Evolutionary conservation across 2,329 filamentous ascomycete species (phyloP), one percentile per base, ranked within the genome.

Genomic region (Proliferodiscus dingleyae): DNA sequence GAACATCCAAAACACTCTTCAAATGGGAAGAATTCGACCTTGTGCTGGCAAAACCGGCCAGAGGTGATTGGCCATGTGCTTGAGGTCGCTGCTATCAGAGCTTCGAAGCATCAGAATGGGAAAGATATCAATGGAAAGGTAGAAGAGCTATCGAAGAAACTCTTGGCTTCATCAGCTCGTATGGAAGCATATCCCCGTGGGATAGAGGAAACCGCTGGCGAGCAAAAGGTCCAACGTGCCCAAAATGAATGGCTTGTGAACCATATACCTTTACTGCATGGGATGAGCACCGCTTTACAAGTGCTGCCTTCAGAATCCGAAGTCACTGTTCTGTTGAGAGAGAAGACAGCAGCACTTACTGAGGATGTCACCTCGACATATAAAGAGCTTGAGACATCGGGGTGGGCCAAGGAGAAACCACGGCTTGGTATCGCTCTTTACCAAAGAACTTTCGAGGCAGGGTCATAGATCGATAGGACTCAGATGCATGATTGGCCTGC

Each of bases 31-130:
- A 37, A 46, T 9, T 16, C 52, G 4, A 38, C 53, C 19, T 37
- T 54, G 5, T 66, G 73, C 42, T 62, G 67, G 9, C 66, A 68
- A 50, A 56, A 55, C 37, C 60, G 62, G 44, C 68, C 70, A 1
- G 64, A 67, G 19, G 5, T 33, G 9, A n/a, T 33, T 15, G 39
- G 28, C 8, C 58, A 66, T 2, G 48, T 73, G 15, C 58, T 75
- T 6, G 66, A 73, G 41, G 58, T 77, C 13, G 65, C 65, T 50
- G 69, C 71, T 21, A 65, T 68, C n/a, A 61, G 63, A 30, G 66
- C 69, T 3, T 29, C 67, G n/a, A 61, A 64, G 22, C 51, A 67
- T 26, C 52, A 57, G 16, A 63, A 52, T 3, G 65, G 66, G 2
- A 64, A 65, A 28, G 71, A 74, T 52, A 51, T 58, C n/a, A 60